Percentiles rank a stretch among this genome's conserved stretches.
Conservation (phyloP, 345 rosid genomes). For the Lumnitzera littorea region DNA sequence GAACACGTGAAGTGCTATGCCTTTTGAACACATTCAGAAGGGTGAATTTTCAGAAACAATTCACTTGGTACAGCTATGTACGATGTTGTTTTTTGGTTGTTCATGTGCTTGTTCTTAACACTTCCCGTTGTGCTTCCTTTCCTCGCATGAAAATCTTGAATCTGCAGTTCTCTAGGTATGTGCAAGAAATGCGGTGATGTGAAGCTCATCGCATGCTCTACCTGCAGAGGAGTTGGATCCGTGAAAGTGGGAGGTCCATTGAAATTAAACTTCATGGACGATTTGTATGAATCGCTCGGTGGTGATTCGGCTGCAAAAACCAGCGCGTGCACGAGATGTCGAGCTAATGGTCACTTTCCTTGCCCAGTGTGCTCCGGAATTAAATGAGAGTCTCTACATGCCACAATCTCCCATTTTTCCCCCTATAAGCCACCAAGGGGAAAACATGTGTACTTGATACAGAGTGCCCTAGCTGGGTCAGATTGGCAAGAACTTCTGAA, state of each 20-base stretch:
- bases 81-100: too few species aligned
- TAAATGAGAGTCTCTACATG: not conserved
- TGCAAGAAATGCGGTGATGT: conserved; percentile 82
- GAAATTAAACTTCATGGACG: conserved; percentile 36
- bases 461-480: too few species aligned
- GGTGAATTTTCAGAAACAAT: too few species aligned
- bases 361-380: conserved; percentile 61
- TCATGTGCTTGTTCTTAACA: too few species aligned
- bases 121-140: not conserved
- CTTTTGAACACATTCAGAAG: too few species aligned
- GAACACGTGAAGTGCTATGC: too few species aligned
- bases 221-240: conserved; percentile 67
- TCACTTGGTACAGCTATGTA: too few species aligned
- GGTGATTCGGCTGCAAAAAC: conserved; percentile 26
- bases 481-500: too few species aligned
- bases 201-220: conserved; percentile 64
- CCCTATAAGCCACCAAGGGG: too few species aligned
- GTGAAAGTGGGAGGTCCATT: conserved; percentile 47
- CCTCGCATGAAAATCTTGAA: not conserved
- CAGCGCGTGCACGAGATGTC: conserved; percentile 43
- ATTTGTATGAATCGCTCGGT: conserved; percentile 29
- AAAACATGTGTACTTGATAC: too few species aligned
- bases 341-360: conserved; percentile 62
- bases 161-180: conserved; percentile 72
- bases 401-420: too few species aligned